Evolutionary conservation across 2,329 filamentous ascomycete species (phyloP).

Genomic region (Cytospora paraplurivora): DNA sequence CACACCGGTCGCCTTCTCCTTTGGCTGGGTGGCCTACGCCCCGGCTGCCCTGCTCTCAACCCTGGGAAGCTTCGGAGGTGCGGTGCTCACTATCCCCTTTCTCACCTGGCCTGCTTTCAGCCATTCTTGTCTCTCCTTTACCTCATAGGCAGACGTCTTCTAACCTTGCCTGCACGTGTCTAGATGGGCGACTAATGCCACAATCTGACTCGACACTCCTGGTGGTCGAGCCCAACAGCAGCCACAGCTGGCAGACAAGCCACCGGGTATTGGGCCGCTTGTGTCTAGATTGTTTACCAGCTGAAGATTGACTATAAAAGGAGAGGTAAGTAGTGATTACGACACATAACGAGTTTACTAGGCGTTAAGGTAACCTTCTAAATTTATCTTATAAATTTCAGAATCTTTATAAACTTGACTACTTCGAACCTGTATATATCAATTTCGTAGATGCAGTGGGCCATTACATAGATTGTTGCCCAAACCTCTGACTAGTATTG

Average conservation of each 20-base stretch:
- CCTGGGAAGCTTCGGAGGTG: neutral
- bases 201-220: constrained; percentile 3
- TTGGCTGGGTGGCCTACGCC: constrained; percentile 16
- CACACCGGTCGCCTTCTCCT: constrained; percentile 19
- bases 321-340: too few species aligned
- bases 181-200: constrained; percentile 10
- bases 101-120: neutral
- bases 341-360: too few species aligned
- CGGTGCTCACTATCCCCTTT: constrained; percentile 4
- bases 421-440: neutral
- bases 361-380: too few species aligned
- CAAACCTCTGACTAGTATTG: neutral
- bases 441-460: neutral
- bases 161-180: neutral
- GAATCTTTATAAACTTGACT: too few species aligned
- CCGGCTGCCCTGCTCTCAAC: constrained; percentile 8
- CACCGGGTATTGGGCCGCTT: too few species aligned
- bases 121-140: neutral
- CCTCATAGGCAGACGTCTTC: neutral
- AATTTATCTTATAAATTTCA: too few species aligned
- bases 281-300: too few species aligned
- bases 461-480: neutral
- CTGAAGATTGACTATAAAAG: too few species aligned
- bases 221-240: neutral
- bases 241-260: constrained; percentile 5